Base-by-base conservation (phyloP, 2,329 filamentous ascomycete genomes). In the Colletotrichum shisoi region DNA sequence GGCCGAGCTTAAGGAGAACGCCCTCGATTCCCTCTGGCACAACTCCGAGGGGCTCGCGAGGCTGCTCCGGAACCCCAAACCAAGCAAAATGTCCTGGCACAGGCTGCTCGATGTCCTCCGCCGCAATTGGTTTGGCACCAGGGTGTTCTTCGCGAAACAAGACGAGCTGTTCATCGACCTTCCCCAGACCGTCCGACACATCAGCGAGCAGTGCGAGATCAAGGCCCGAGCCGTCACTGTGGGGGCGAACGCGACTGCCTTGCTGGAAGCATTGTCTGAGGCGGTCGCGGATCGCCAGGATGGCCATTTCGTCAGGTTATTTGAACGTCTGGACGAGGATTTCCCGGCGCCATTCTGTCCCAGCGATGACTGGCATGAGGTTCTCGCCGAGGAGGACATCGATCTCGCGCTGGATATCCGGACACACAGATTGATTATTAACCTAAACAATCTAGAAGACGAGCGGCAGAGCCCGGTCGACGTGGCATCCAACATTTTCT, bases 391-490 rank as follows among this genome's bases (percentile, higher is more conserved):
- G 3, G 67, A 71, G 4, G 67, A 72, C 34, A 39, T 72, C 53
- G 39, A 67, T 21, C 67, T 78, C 8, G 75, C 75, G 3, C 70
- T 82, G 27, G 71, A 76, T 4, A 75, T 82, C 31, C 79, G 80
- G 49, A 80, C 78, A 0, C 74, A 76, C 56, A 70, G 72, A 44
- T 70, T 76, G 49, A 75, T 82, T 21, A 73, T 76, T 48, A 52
- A 42, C 1, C 64, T 79, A 2, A 71, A 54, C n/a, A 11, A 21
- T 4, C 4, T n/a, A 13, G 15, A 46, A 9, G 45, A 62, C 19
- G 37, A 40, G 6, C 37, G 21, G 15, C 19, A 19, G 46, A 62
- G 13, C 21, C 61, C 53, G 8, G 24, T 40, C 31, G 37, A 46
- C 42, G 34, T 65, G 34, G 49, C 58, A 15, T 49, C 49, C 17